Conservation (phyloP, 805 yeast genomes). For the Candida hispaniensis region DNA sequence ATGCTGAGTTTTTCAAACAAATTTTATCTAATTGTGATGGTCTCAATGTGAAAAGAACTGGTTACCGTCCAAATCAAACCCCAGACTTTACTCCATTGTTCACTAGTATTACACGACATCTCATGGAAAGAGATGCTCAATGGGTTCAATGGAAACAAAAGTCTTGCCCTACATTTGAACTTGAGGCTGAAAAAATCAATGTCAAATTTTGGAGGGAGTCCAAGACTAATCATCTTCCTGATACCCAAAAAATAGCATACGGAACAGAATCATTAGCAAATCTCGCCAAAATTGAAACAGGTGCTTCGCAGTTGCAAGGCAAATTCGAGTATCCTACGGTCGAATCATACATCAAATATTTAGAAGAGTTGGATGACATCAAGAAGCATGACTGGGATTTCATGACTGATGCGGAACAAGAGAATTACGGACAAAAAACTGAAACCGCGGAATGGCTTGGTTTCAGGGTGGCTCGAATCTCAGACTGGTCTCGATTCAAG, state of each 20-base stretch:
- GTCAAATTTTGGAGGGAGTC: constrained; percentile 8
- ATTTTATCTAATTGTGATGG: constrained; percentile 3
- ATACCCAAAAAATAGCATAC: no score
- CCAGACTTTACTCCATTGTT: constrained; percentile 1
- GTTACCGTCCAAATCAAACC: constrained; percentile 3
- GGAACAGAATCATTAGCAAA: constrained; percentile 28
- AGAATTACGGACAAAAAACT: constrained; percentile 19
- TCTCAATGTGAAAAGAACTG: constrained; percentile 1
- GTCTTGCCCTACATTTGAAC: constrained; percentile 26
- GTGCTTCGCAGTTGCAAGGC: constrained; percentile 29
- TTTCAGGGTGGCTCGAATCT: constrained; percentile 34
- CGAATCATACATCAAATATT: constrained; percentile 18
- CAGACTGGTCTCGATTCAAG: no score
- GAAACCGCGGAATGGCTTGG: constrained; percentile 35
- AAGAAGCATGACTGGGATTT: constrained; percentile 14
- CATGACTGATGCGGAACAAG: constrained; percentile 13
- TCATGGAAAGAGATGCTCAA: constrained; percentile 19
- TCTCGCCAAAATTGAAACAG: constrained; percentile 35
- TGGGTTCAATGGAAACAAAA: constrained; percentile 30
- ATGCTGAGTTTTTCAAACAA: constrained; percentile 19
- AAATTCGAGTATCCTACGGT: constrained; percentile 23
- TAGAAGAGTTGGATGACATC: constrained; percentile 13
- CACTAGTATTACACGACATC: constrained; percentile 1
- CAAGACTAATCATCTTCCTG: no score
- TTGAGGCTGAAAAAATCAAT: no score